Percentiles rank a stretch among this genome's conserved stretches.
Conservation (phyloP, 495 filamentous ascomycete genomes). For the Aspergillus homomorphus region DNA sequence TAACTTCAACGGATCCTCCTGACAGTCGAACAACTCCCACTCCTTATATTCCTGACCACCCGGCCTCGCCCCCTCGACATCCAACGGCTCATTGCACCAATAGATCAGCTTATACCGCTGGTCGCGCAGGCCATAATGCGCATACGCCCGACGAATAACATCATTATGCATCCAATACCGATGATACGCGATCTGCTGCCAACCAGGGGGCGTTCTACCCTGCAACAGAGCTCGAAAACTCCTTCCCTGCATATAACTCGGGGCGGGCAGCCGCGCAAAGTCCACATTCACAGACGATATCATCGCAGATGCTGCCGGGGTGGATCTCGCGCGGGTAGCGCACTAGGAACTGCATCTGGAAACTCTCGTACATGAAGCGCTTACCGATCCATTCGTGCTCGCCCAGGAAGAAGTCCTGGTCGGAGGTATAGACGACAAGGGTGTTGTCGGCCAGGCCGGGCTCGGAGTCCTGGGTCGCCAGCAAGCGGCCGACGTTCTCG, state of each 20-base stretch:
- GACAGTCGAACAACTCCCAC: conserved; percentile 47
- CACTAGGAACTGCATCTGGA: conserved; percentile 47
- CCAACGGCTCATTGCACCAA: conserved; percentile 45
- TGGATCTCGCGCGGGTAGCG: conserved; percentile 35
- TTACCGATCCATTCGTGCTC: conserved; percentile 51
- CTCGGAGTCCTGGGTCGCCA: conserved; percentile 35
- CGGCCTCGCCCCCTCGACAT: conserved; percentile 31
- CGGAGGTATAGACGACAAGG: conserved; percentile 41
- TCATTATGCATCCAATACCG: conserved; percentile 49
- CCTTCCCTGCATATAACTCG: conserved; percentile 44
- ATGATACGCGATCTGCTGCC: conserved; percentile 46
- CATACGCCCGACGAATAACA: conserved; percentile 36
- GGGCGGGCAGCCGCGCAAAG: conserved; percentile 33
- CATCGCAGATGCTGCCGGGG: conserved; percentile 30
- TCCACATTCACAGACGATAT: conserved; percentile 46
- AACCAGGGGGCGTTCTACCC: conserved; percentile 29
- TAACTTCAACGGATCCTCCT: conserved; percentile 42
- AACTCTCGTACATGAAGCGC: conserved; percentile 48
- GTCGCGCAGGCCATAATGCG: conserved; percentile 43
- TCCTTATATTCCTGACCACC: conserved; percentile 32
- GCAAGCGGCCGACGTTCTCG: conserved; percentile 40
- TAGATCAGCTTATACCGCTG: conserved; percentile 47
- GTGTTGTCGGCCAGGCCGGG: conserved; percentile 34
- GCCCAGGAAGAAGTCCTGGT: conserved; percentile 49
- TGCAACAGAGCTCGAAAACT: conserved; percentile 29